Evolutionary conservation across 2,329 filamentous ascomycete species (phyloP).

Genomic region (Cladosporium colombiae): DNA sequence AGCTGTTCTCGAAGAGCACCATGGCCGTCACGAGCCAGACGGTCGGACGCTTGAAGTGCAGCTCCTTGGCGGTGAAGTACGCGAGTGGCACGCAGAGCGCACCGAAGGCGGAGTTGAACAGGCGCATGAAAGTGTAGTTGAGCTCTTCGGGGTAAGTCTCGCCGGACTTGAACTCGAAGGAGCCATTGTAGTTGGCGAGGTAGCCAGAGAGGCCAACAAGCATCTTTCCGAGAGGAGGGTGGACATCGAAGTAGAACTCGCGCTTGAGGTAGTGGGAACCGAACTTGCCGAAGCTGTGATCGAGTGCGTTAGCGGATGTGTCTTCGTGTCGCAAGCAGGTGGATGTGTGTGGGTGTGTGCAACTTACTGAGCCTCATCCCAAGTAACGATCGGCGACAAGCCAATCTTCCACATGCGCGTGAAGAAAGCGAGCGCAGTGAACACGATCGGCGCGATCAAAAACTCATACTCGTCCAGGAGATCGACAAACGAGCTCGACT

Average conservation of each 20-base stretch:
- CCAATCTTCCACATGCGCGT: conserved; percentile 69
- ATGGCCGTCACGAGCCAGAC: conserved; percentile 96
- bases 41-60: conserved; percentile 80
- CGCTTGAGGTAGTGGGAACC: conserved; percentile 98
- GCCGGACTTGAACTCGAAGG: conserved; percentile 99
- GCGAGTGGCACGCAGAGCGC: conserved; percentile 89
- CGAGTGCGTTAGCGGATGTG: neutral
- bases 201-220: conserved; percentile 95
- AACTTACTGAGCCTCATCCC: conserved; percentile 73
- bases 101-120: conserved; percentile 95
- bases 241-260: conserved; percentile 98
- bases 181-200: conserved; percentile 96
- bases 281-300: conserved; percentile 77
- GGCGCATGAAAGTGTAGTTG: conserved; percentile 97
- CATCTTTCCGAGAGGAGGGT: conserved; percentile 97
- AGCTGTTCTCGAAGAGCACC: conserved; percentile 98
- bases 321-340: neutral
- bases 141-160: conserved; percentile 91
- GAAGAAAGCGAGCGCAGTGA: conserved; percentile 64
- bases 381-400: conserved; percentile 70
- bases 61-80: conserved; percentile 90
- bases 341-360: neutral
- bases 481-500: conserved; percentile 58
- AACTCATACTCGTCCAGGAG: conserved; percentile 64
- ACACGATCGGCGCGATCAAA: conserved; percentile 63